A percentile compares a stretch with the other conserved stretches of the same genome.
These are phyloP conservation scores for Funneliformis mosseae DNA, from an alignment of 192 early-diverging fungal species.

Conservation along the genomic window DNA sequence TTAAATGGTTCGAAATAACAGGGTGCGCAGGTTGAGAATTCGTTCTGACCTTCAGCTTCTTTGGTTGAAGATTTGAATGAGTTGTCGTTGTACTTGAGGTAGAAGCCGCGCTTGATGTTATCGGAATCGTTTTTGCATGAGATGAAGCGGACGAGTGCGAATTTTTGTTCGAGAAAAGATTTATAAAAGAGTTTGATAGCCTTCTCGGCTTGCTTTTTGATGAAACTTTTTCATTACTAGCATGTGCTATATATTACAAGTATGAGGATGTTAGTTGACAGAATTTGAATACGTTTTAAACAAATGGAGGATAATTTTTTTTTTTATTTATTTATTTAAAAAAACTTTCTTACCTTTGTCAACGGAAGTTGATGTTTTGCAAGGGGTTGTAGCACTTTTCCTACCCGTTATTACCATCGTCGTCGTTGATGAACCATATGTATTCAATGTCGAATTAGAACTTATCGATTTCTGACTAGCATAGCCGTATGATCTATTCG, in stretches of 20 bases:
- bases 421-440: neutral
- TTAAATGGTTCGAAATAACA: neutral
- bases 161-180: neutral
- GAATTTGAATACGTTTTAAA: neutral
- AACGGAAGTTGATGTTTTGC: neutral
- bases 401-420: neutral
- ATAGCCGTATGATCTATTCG: neutral
- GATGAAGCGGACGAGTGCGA: neutral
- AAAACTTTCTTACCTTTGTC: neutral
- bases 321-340: neutral
- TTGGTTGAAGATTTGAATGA: neutral
- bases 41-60: neutral
- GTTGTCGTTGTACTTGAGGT: neutral
- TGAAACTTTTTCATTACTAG: neutral
- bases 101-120: neutral
- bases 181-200: neutral
- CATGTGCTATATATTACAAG: too few relatives aligned
- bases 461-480: neutral
- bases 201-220: neutral
- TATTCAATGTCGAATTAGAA: neutral
- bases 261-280: neutral
- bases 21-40: neutral
- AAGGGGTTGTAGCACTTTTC: constrained; percentile 5
- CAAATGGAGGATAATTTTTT: too few relatives aligned
- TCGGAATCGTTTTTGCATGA: neutral